These are phyloP conservation scores for Nadsonia commutata DNA, from an alignment of 1,139 yeast genomes.

Conservation along the genomic window DNA sequence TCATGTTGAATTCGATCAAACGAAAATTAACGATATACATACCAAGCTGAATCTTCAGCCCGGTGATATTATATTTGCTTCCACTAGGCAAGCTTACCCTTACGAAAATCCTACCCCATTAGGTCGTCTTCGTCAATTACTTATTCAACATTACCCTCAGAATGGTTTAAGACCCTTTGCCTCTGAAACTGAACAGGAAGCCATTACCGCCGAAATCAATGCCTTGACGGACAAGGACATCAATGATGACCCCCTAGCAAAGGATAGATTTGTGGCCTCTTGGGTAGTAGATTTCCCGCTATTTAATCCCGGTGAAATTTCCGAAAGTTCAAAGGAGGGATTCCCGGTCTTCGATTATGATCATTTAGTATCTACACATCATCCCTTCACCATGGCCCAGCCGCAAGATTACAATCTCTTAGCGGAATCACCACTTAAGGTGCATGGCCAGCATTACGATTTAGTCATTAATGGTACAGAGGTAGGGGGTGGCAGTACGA, in stretches of 20 bases:
- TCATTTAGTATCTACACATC: conserved; percentile 64
- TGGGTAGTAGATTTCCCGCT: conserved; percentile 92
- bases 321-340: conserved; percentile 13
- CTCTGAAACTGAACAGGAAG: conserved; percentile 9
- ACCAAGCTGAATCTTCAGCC: conserved; percentile 23
- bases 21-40: conserved; percentile 7
- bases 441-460: conserved; percentile 90
- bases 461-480: conserved; percentile 89
- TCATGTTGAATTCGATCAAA: background rate
- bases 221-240: no score
- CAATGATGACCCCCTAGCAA: conserved; percentile 12
- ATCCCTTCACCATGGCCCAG: conserved; percentile 90
- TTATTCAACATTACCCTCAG: conserved; percentile 39
- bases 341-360: conserved; percentile 49
- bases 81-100: conserved; percentile 48
- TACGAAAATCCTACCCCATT: conserved; percentile 94
- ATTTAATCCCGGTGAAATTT: conserved; percentile 54
- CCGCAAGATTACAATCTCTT: conserved; percentile 49
- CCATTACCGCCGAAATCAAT: conserved; percentile 1
- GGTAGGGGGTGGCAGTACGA: conserved; percentile 92
- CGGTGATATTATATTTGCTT: conserved; percentile 67
- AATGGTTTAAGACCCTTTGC: conserved; percentile 31
- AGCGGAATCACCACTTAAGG: conserved; percentile 40
- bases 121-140: conserved; percentile 70
- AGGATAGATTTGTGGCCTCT: conserved; percentile 41